Evolutionary conservation across 306 rosid species (phyloP), one percentile per base, ranked within the genome.

Genomic region (Prunus padus): DNA sequence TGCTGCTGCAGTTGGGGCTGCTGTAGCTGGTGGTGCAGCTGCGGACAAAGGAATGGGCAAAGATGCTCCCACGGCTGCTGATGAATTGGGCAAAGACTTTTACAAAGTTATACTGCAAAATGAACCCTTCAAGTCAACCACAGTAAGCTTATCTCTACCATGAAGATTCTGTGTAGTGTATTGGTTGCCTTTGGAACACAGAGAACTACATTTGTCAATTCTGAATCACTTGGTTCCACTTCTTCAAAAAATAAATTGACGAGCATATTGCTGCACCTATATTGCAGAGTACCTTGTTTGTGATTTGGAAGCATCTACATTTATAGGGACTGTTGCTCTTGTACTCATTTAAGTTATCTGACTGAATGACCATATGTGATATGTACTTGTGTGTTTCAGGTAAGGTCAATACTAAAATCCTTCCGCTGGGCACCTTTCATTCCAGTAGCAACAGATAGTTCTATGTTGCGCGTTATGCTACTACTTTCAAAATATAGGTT

Each of bases 81-180:
- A 86, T 80, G 80, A 83, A 52, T 83, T 95, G 52, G 97, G 98
- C 30, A 78, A 88, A 31, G 97, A 92, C 80, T 95, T 95, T 77
- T 95, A 95, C 89, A 90, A 83, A 68, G 88, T 90, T 69, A 45
- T 90, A 56, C 92, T 95, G 74, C 85, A 80, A 77, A 97, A 95
- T 82, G 98, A 92, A 76, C 98, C 97, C 66, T 95, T 92, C 92
- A 95, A 88, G 86, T 95, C 98, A 74, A 89, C 97, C 69, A 89
- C 93, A 65, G 98, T 95, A 89, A 82, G 92, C 78, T 31, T 65
- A 33, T 47, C 28, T 26, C 55, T 46, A n/a, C 30, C 69, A 54
- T 14, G 54, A 47, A 22, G n/a, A n/a, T 60, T 72, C 40, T 23
- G 75, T 14, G n/a, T 25, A 20, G 64, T 30, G 26, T 20, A 50